These are phyloP conservation scores for Penicillium samsonianum DNA, from an alignment of 495 filamentous ascomycete genomes.

Conservation along the genomic window DNA sequence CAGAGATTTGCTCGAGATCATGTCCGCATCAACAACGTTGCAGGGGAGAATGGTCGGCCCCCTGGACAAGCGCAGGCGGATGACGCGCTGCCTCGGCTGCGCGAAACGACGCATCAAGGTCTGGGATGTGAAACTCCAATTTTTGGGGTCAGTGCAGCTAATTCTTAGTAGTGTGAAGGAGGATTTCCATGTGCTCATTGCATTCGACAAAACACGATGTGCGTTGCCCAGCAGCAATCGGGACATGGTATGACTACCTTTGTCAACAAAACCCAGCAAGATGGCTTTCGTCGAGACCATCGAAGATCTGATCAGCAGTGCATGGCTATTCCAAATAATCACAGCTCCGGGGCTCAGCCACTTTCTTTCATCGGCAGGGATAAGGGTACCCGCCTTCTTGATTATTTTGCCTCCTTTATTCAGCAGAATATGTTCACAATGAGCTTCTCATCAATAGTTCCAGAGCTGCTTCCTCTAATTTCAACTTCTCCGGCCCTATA, in stretches of 20 bases:
- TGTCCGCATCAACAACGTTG: neutral
- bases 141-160: neutral
- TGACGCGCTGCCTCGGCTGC: constrained; percentile 15
- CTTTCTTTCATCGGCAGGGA: neutral
- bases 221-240: constrained; percentile 14
- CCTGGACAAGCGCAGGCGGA: constrained; percentile 15
- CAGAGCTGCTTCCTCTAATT: too few relatives aligned
- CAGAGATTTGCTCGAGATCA: neutral
- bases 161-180: constrained; percentile 16
- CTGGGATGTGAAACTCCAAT: neutral
- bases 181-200: constrained; percentile 13
- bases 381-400: constrained; percentile 7
- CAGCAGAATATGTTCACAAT: constrained; percentile 12
- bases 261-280: constrained; percentile 13
- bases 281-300: neutral
- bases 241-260: constrained; percentile 10
- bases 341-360: neutral
- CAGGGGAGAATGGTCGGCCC: constrained; percentile 14
- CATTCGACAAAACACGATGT: constrained; percentile 4
- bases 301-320: neutral
- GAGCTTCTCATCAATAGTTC: constrained; percentile 4
- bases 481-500: too few relatives aligned
- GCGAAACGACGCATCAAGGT: constrained; percentile 19
- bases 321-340: neutral
- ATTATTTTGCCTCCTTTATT: constrained; percentile 14